Evolutionary conservation across 2,329 filamentous ascomycete species (phyloP), one percentile per base, ranked within the genome.

Genomic region (Botrytis sinoallii): DNA sequence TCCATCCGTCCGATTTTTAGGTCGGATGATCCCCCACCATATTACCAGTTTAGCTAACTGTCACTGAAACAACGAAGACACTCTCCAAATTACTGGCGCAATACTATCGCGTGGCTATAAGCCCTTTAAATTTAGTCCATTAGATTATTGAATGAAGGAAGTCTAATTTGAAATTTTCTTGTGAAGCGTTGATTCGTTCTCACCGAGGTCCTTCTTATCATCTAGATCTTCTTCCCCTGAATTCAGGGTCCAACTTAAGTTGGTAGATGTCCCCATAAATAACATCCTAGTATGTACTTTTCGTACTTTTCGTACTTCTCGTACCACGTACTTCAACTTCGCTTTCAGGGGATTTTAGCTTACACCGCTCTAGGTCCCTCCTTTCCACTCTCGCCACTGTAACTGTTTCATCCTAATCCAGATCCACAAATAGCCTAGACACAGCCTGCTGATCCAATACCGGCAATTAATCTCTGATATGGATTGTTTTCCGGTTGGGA

Each of bases 391-490:
- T 44, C 14, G 57, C 59, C 59, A 71, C 57, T 52, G 16, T 65
- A 42, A 71, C 59, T 65, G 59, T 66, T 71, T 71, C 59, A 66
- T 42, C 25, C 35, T 35, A 32, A 55, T 42, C 35, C 2, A 12
- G 66, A 57, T 44, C 66, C 66, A 69, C 12, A 32, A 57, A 69
- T 42, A 65, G 61, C 40, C 46, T 68, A 22, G 29, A 22, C 65
- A 68, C 65, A 40, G 65, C 65, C 65, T 40, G 65, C 25, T 29
- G 65, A 68, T 68, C 65, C 46, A 55, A 68, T 55, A 68, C 55
- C 46, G 35, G 46, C 32, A 67, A 67, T 29, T 16, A 40, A 55
- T 38, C 40, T 64, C 61, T 22, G 29, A 44, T 22, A 40, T 64
- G 40, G 61, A 40, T 32, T 64, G 18, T 32, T 25, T 12, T 44